Evolutionary conservation across 495 filamentous ascomycete genomes (phyloP).

Genomic region (Hyaloscypha hepaticicola): DNA sequence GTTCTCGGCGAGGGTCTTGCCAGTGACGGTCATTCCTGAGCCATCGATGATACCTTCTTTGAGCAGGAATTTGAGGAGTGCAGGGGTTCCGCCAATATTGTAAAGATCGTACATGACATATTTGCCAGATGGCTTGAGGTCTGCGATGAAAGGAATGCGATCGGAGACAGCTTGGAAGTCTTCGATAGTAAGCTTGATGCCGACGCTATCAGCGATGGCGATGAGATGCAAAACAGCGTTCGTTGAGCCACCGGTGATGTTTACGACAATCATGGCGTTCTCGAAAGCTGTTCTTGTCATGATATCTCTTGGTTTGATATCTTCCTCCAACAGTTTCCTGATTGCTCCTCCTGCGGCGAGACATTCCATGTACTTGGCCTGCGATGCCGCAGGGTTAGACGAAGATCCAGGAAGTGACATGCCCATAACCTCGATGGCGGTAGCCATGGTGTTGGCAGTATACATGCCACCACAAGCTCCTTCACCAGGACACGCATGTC

Average conservation of each 20-base stretch:
- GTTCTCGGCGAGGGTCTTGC: constrained; percentile 91
- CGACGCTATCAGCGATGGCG: constrained; percentile 92
- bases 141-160: constrained; percentile 87
- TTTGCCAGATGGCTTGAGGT: constrained; percentile 96
- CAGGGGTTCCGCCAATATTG: constrained; percentile 87
- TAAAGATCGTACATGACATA: constrained; percentile 93
- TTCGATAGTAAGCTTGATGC: constrained; percentile 90
- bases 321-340: constrained; percentile 78
- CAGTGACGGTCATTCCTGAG: constrained; percentile 87
- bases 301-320: constrained; percentile 87
- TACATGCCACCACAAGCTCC: constrained; percentile 99
- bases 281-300: constrained; percentile 91
- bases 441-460: constrained; percentile 98
- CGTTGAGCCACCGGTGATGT: constrained; percentile 93
- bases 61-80: constrained; percentile 87
- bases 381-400: constrained; percentile 85
- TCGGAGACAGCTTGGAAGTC: constrained; percentile 97
- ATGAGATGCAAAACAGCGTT: constrained; percentile 97
- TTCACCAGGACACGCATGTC: constrained; percentile 87
- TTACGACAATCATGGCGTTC: constrained; percentile 93
- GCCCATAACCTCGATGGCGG: constrained; percentile 93
- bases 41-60: constrained; percentile 89
- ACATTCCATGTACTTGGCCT: constrained; percentile 85
- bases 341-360: constrained; percentile 81
- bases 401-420: constrained; percentile 94